Conservation (phyloP, 768 basidiomycete genomes). For the Serpula lacrymans region DNA sequence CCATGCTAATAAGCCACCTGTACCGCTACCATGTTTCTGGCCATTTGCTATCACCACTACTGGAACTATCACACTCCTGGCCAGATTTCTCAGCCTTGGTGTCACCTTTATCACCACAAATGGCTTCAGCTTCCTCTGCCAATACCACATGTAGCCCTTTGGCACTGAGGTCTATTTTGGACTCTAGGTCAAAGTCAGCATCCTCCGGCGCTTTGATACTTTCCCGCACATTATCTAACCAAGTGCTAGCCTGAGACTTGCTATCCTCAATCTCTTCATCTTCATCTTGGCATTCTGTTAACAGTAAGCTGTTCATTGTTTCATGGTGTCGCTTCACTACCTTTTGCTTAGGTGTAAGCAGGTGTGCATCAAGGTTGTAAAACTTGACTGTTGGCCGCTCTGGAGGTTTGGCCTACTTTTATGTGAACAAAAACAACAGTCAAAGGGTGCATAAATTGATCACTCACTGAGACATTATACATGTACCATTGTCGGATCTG, state of each 20-base stretch:
- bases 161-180: background rate
- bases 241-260: background rate
- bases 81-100: background rate
- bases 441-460: no score
- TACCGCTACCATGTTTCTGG: background rate
- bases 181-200: background rate
- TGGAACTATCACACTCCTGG: no score
- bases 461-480: no score
- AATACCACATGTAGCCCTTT: background rate
- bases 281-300: background rate
- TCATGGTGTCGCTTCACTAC: background rate
- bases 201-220: background rate
- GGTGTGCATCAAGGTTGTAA: background rate
- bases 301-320: constrained; percentile 1
- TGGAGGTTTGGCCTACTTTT: no score
- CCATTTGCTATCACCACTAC: background rate
- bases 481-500: no score
- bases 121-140: background rate
- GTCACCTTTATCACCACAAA: background rate
- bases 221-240: background rate
- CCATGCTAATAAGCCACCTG: background rate
- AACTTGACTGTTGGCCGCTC: background rate
- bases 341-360: background rate
- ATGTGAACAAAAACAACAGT: no score
- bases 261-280: background rate